These are phyloP conservation scores for Stereum hirsutum DNA, from an alignment of 1,284 basidiomycete species.

Conservation along the genomic window DNA sequence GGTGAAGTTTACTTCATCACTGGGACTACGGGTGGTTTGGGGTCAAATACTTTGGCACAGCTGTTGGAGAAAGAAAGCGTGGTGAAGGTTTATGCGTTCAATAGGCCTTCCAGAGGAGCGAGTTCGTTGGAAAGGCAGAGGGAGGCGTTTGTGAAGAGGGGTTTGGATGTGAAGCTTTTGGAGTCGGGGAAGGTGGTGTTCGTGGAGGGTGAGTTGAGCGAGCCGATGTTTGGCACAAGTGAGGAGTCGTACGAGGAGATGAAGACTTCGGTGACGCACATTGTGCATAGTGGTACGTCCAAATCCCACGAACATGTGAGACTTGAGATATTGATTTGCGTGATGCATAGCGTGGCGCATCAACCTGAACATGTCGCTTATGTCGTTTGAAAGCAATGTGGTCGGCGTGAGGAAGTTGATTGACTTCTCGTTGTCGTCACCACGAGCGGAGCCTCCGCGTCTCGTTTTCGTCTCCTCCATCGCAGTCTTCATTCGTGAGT, in stretches of 20 bases:
- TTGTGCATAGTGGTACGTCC: conserved; percentile 25
- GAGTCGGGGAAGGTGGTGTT: conserved; percentile 17
- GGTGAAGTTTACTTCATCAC: conserved; percentile 23
- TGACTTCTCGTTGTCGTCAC: conserved; percentile 20
- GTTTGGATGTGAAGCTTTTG: conserved; percentile 15
- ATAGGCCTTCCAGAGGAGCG: conserved; percentile 15
- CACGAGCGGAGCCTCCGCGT: conserved; percentile 14
- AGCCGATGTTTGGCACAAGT: conserved; percentile 15
- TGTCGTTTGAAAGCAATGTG: conserved; percentile 15
- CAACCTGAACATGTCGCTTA: conserved; percentile 22
- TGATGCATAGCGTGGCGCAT: conserved; percentile 22
- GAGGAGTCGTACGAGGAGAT: conserved; percentile 14
- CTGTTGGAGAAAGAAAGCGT: conserved; percentile 17
- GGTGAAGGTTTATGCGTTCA: conserved; percentile 21
- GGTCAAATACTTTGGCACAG: conserved; percentile 19
- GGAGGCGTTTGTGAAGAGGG: conserved; percentile 17
- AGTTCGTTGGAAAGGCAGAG: conserved; percentile 17
- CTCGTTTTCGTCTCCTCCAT: conserved; percentile 25
- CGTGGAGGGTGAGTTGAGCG: conserved; percentile 19
- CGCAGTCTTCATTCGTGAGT: conserved; percentile 19
- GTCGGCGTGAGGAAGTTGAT: conserved; percentile 12
- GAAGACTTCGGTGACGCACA: conserved; percentile 20
- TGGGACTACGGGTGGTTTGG: conserved; percentile 26
- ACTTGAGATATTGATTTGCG: not conserved
- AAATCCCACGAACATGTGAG: not conserved